Percentiles rank a stretch among this genome's conserved stretches.
phyloP scores from a whole-genome alignment of 441 rosid genomes.

The Capsella rubella region DNA sequence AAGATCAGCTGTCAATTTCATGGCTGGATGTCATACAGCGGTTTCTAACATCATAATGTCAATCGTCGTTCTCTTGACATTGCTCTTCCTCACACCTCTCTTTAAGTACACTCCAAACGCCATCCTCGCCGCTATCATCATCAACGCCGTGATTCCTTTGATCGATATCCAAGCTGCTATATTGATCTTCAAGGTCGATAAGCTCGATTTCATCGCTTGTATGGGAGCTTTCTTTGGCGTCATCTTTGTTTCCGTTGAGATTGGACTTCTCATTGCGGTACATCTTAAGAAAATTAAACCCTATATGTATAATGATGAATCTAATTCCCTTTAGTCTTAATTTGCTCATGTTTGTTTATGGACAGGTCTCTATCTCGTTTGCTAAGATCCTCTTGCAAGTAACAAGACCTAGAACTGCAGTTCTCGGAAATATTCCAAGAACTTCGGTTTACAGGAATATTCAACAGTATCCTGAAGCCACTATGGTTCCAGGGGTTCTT shows the following conservation, averaged over 20 bases:
- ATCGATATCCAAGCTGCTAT: conserved; percentile 75
- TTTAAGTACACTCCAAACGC: conserved; percentile 98
- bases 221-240: conserved; percentile 98
- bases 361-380: conserved; percentile 71
- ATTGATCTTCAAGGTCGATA: conserved; percentile 89
- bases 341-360: conserved; percentile 37
- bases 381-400: conserved; percentile 69
- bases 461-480: conserved; percentile 61
- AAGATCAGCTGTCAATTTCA: conserved; percentile 93
- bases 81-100: conserved; percentile 85
- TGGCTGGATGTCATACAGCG: conserved; percentile 93
- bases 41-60: conserved; percentile 94
- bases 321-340: background rate
- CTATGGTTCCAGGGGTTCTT: conserved; percentile 51
- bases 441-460: conserved; percentile 61
- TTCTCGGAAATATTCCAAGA: conserved; percentile 63
- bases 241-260: conserved; percentile 77
- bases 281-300: conserved; percentile 12
- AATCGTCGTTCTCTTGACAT: conserved; percentile 74
- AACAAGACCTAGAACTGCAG: conserved; percentile 61
- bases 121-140: conserved; percentile 86
- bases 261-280: conserved; percentile 91
- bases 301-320: background rate
- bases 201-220: conserved; percentile 91
- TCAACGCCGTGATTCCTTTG: conserved; percentile 80